phyloP scores from a whole-genome alignment of 805 yeast genomes.

The Candida hungchunana region DNA sequence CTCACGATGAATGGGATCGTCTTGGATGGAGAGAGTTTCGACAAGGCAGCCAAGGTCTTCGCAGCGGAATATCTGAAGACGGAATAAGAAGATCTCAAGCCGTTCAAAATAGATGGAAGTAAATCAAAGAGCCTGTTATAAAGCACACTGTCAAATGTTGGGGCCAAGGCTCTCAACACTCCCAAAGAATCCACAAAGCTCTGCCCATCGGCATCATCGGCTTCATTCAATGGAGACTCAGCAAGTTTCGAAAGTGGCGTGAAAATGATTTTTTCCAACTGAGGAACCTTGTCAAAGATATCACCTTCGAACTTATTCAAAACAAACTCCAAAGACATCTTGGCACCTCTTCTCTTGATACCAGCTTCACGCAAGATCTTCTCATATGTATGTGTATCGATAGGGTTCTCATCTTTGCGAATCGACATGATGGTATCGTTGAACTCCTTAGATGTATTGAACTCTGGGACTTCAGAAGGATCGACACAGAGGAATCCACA shows the following conservation, averaged over 20 bases:
- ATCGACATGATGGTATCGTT: constrained; percentile 64
- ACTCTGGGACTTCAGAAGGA: constrained; percentile 93
- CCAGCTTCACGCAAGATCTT: constrained; percentile 67
- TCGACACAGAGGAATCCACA: constrained; percentile 95
- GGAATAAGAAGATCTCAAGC: constrained; percentile 64
- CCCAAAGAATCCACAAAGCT: constrained; percentile 83
- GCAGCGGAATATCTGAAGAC: constrained; percentile 90
- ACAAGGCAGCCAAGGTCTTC: constrained; percentile 77
- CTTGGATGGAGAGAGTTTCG: constrained; percentile 60
- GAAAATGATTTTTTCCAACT: constrained; percentile 32
- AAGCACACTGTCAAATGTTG: constrained; percentile 48
- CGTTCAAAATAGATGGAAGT: constrained; percentile 47
- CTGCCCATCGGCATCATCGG: constrained; percentile 60
- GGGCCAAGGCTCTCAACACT: constrained; percentile 67
- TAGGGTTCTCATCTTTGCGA: constrained; percentile 70
- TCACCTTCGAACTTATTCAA: constrained; percentile 47
- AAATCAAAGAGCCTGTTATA: constrained; percentile 46
- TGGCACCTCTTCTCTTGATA: constrained; percentile 82
- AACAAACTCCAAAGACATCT: constrained; percentile 59
- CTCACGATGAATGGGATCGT: constrained; percentile 81
- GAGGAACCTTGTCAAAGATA: constrained; percentile 61
- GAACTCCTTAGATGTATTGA: constrained; percentile 54
- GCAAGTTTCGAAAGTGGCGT: constrained; percentile 35
- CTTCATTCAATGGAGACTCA: constrained; percentile 25
- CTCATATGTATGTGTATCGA: constrained; percentile 59